Evolutionary conservation across 1,284 basidiomycete species (phyloP), one percentile per base, ranked within the genome.

Genomic region (Laetiporus sulphureus): DNA sequence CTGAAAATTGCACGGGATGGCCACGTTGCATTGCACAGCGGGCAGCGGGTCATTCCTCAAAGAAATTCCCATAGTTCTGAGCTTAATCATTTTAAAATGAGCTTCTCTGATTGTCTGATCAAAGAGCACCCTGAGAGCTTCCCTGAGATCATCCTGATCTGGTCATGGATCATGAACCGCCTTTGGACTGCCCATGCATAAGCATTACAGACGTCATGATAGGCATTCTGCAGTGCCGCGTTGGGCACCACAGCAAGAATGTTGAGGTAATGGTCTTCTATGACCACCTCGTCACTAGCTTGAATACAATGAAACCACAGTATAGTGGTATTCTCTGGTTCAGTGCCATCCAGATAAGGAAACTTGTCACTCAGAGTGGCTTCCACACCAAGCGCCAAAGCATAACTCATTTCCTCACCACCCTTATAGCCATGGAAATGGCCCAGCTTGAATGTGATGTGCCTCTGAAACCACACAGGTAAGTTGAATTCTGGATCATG

Each of bases 21-120:
- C 46, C 0, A 45, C 39, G 22, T 46, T 49, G 5, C 45, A 36
- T 34, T 46, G 42, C 3, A 38, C 12, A 12, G 19, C 20, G 4
- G 33, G 3, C 21, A 33, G 7, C 13, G 25, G n/a, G 5, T 12
- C n/a, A 25, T 12, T 5, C n/a, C 27, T 19, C 3, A 13, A n/a
- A 23, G 21, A 16, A n/a, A 12, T 21, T 5, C 20, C 18, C 16
- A 18, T 20, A 20, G 33, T 10, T 5, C n/a, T 23, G 6, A 11
- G 15, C 5, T 38, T 23, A 32, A 29, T 37, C 23, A 37, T 5
- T 15, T 32, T 33, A 3, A 40, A 12, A 8, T 20, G 13, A 15
- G n/a, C 3, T 16, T 3, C 5, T 4, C 20, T 4, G 19, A 20
- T 5, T 29, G 25, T 19, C 22, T 11, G 5, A 32, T 31, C 20